Evolutionary conservation across 495 filamentous ascomycete species (phyloP).

Genomic region (Aspergillus coremiiformis): DNA sequence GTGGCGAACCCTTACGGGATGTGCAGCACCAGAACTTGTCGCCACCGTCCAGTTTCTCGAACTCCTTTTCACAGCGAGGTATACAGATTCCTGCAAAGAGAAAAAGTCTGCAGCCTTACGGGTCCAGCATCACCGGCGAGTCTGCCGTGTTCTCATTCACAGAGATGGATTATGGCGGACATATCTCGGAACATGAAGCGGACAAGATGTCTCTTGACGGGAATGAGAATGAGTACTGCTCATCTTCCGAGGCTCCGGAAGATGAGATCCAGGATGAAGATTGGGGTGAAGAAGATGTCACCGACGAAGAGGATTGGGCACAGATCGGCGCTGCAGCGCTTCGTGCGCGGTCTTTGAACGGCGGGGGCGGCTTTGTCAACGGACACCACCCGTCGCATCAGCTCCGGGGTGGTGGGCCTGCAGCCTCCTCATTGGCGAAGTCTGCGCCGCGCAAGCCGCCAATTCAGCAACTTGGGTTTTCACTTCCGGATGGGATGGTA

Average conservation of each 20-base stretch:
- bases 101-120: constrained; percentile 44
- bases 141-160: constrained; percentile 70
- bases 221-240: constrained; percentile 55
- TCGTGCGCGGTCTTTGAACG: constrained; percentile 59
- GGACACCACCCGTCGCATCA: constrained; percentile 17
- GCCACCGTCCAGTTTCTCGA: constrained; percentile 46
- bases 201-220: constrained; percentile 96
- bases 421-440: constrained; percentile 30
- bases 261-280: constrained; percentile 58
- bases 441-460: constrained; percentile 33
- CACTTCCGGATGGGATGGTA: constrained; percentile 21
- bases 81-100: constrained; percentile 59
- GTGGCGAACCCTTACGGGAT: constrained; percentile 55
- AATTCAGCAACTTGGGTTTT: constrained; percentile 30
- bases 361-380: constrained; percentile 27
- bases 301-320: constrained; percentile 98
- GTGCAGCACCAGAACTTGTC: constrained; percentile 25
- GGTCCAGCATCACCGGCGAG: constrained; percentile 58
- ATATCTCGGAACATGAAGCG: constrained; percentile 76
- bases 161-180: constrained; percentile 45
- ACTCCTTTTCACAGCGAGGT: constrained; percentile 44
- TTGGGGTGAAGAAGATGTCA: constrained; percentile 69
- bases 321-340: constrained; percentile 80
- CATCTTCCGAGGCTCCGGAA: constrained; percentile 65
- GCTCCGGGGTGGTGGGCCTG: constrained; percentile 29